Base-by-base conservation (phyloP, 31 red algal species). In the Bonnemaisonia californica region DNA sequence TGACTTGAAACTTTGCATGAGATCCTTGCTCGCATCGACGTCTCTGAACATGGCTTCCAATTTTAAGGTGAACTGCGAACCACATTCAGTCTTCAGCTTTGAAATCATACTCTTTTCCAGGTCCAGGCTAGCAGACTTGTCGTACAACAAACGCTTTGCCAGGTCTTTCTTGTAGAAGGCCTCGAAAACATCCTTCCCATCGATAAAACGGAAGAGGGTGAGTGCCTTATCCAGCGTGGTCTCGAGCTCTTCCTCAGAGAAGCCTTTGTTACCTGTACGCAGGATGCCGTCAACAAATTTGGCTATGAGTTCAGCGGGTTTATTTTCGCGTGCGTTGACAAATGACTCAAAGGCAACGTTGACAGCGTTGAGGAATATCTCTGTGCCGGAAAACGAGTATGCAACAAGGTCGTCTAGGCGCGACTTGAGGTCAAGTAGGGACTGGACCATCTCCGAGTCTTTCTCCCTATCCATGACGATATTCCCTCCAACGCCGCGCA, bases 91-190 rank as follows among this genome's bases (percentile, higher is more conserved):
- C 37, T 95, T 96, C 60, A 99, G 74, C 70, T 89, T 89, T 2
- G 93, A 96, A 77, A 99, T 94, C 93, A 99, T 93, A 51, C 74
- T 78, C 77, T 92, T 93, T 64, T 99, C 97, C 35, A 96, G 66
- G 79, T 94, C 97, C 19, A 94, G 68, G 57, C 91, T 94, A 37
- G 93, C 93, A 32, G 94, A 94, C 62, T 90, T 93, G 75, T 91
- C 91, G 32, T 93, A 80, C n/a, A 99, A 71, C 47, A 99, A 78
- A 29, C 97, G 90, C 81, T 99, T 95, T 8, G 97, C 90, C 40
- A 99, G 86, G 56, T 99, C 91, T 39, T 94, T 99, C 79, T 99
- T 96, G 82, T 94, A 99, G 76, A 96, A 99, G 31, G 93, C 97
- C 64, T 96, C 93, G 71, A 99, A 99, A 16, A 95, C 86, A 77